Conservation (phyloP, 768 basidiomycete genomes). For the Mycena filopes region DNA sequence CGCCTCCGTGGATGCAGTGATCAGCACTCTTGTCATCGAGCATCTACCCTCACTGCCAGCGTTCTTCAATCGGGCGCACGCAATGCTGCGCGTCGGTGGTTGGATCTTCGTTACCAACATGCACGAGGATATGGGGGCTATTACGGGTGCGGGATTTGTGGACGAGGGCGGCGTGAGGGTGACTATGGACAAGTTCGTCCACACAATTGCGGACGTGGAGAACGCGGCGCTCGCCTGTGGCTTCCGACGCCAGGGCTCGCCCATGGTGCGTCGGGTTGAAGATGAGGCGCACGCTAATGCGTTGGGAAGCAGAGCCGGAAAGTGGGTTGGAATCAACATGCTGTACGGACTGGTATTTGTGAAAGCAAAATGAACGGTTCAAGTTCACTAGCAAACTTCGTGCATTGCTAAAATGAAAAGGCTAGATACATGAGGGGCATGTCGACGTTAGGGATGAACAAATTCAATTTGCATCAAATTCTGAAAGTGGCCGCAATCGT, state of each 20-base stretch:
- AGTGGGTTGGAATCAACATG: conserved; percentile 24
- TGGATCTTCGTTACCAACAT: conserved; percentile 30
- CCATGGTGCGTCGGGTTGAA: conserved; percentile 6
- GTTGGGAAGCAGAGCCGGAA: conserved; percentile 8
- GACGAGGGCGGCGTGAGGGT: conserved; percentile 15
- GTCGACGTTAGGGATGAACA: too few species aligned
- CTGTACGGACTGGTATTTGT: conserved; percentile 22
- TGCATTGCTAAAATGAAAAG: too few species aligned
- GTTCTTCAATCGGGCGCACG: conserved; percentile 14
- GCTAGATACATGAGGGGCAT: too few species aligned
- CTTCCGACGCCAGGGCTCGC: conserved; percentile 8
- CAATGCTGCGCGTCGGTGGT: conserved; percentile 10
- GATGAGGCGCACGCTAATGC: conserved; percentile 19
- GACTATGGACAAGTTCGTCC: conserved; percentile 26
- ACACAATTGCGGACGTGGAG: conserved; percentile 8
- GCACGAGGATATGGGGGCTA: conserved; percentile 19
- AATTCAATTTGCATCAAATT: too few species aligned
- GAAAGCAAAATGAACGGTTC: too few species aligned
- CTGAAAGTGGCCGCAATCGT: not conserved
- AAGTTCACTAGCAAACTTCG: too few species aligned
- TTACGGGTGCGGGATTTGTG: conserved; percentile 18
- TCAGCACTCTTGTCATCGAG: conserved; percentile 29
- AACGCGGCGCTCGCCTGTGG: conserved; percentile 12
- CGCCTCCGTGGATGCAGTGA: conserved; percentile 9
- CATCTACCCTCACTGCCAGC: conserved; percentile 22